Percentiles rank a stretch among this genome's conserved stretches.
Conservation (phyloP, 208 protist genomes). For the Crithidia fasciculata region DNA sequence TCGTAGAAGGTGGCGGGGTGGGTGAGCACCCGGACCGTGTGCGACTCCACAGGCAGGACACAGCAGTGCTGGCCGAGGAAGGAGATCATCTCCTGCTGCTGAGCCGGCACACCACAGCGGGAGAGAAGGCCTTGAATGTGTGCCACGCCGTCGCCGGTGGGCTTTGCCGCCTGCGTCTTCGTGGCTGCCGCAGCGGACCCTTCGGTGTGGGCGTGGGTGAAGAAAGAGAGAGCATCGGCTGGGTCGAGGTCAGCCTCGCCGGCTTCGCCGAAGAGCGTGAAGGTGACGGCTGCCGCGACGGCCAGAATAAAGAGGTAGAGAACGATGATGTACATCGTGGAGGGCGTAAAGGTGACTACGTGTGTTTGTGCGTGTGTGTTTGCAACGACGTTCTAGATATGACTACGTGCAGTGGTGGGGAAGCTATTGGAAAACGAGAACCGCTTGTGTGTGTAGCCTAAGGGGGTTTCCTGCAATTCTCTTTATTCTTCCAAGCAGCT, state of each 20-base stretch:
- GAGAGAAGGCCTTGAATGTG: conserved; percentile 17
- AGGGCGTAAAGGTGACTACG: neutral
- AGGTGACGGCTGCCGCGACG: conserved; percentile 36
- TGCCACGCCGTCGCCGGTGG: conserved; percentile 2
- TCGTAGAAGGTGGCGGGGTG: conserved; percentile 74
- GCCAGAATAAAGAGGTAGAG: conserved; percentile 51
- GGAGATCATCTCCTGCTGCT: conserved; percentile 55
- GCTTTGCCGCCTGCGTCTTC: neutral
- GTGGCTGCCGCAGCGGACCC: neutral
- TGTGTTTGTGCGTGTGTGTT: conserved; percentile 12
- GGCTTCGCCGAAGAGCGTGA: conserved; percentile 42
- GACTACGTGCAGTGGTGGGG: no score
- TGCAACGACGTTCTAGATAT: neutral
- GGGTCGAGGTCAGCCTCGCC: conserved; percentile 12
- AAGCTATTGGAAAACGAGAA: no score
- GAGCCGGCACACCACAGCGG: conserved; percentile 20
- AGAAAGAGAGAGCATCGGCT: neutral
- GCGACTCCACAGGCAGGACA: conserved; percentile 63
- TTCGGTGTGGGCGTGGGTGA: neutral
- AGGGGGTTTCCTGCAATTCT: no score
- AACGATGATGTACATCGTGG: conserved; percentile 32
- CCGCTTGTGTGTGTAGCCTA: no score
- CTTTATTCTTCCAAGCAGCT: no score
- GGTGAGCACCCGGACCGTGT: conserved; percentile 51
- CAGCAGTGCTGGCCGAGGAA: conserved; percentile 69